Conservation (phyloP, 257 asterid genomes). For the Scutellaria galericulata region DNA sequence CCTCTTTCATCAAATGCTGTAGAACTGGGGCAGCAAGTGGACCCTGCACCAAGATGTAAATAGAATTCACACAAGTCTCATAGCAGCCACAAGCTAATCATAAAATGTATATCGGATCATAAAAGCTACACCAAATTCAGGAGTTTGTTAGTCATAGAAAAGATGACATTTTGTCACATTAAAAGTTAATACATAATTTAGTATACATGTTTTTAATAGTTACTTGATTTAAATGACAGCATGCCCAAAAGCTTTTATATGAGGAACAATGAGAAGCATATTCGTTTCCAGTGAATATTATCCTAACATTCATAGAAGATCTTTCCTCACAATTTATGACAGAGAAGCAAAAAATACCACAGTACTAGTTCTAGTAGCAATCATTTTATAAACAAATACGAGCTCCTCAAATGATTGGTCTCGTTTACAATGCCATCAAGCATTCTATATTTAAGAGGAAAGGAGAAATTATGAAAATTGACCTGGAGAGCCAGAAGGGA, state of each 20-base stretch:
- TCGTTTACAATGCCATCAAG: not conserved
- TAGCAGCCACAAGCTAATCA: not conserved
- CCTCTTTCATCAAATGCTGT: conserved; percentile 85
- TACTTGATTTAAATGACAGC: not conserved
- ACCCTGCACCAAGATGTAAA: conserved; percentile 61
- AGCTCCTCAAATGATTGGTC: not conserved
- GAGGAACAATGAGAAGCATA: not conserved
- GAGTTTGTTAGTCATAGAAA: not conserved
- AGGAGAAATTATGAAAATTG: not conserved
- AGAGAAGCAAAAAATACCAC: not conserved
- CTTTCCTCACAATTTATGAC: conserved; percentile 11
- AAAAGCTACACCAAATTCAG: not conserved
- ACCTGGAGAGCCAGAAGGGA: conserved; percentile 99
- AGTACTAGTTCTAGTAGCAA: not conserved
- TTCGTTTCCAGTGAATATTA: not conserved
- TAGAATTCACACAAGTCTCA: conserved; percentile 24
- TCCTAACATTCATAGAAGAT: not conserved
- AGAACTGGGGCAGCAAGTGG: conserved; percentile 95
- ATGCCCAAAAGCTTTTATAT: not conserved
- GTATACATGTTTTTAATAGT: not conserved
- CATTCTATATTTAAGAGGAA: not conserved
- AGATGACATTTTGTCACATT: not conserved
- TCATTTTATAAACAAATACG: not conserved
- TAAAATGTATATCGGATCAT: not conserved
- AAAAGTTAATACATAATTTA: not conserved